Base-by-base conservation (phyloP, 2,329 filamentous ascomycete genomes). In the Colletotrichum plurivorum region DNA sequence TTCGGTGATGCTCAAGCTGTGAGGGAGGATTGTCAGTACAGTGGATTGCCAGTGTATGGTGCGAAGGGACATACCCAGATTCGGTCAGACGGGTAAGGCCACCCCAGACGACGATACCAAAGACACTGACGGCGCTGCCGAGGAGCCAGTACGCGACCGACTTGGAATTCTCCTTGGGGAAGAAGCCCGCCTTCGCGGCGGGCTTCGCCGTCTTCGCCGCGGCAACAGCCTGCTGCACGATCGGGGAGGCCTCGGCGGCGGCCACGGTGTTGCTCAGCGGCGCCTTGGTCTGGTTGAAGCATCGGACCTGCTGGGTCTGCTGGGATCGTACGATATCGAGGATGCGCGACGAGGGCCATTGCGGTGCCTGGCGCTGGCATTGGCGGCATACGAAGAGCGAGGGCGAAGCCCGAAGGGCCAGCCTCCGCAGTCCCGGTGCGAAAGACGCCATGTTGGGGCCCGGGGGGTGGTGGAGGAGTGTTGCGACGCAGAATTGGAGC, bases 51-150 rank as follows among this genome's bases (percentile, higher is more conserved):
- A 36, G 41, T 45, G 18, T 60, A 4, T 45, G 6, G 5, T 20
- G 48, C 8, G 31, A 12, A 51, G 46, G 25, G 15, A 71, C 84
- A 73, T 88, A 97, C 94, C 94, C 96, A 73, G 96, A 99, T 83
- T 99, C 96, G 4, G 96, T 99, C 74, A 99, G 86, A 68, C 96
- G 88, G 36, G 96, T 99, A 74, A 99, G 85, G 6, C 96, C 96
- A 67, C 96, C 96, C 80, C 97, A 97, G 52, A 99, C 89, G 59
- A 99, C 95, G 75, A 99, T 97, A 69, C 96, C 96, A 81, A 98
- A 99, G 60, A 98, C 96, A 78, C 94, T 97, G 51, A 89, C 93
- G 1, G 96, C 95, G 74, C 95, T 98, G 54, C 90, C 95, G 64
- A 99, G 84, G 53, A 99, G 88, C 95, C 95, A 99, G 84, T 95